Base-by-base conservation (phyloP, 78 protist genomes). In the Andalucia godoyi region DNA sequence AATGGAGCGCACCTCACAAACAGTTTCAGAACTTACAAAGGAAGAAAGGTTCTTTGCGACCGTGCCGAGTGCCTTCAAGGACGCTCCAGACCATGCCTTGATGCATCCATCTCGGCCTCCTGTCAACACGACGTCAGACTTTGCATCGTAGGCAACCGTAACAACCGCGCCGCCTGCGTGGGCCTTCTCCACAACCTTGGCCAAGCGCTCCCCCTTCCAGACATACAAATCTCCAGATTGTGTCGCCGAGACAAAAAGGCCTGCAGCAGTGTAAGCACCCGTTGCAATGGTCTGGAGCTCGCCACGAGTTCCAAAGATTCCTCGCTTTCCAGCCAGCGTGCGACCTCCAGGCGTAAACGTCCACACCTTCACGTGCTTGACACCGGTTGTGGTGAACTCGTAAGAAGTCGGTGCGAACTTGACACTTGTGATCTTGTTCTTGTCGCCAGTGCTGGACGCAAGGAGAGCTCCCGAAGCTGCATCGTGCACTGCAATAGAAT, bases 281-380 rank as follows among this genome's bases (percentile, higher is more conserved):
- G 57, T 3, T n/a, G 25, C 25, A 41, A 45, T 49, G 59, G 18
- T 42, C 23, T 15, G 34, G 37, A 2, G 29, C 42, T 4, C 8
- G 37, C 15, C 3, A n/a, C 59, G 8, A 23, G 4, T 4, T 21
- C 33, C 8, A 29, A 32, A 47, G 70, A 3, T 8, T 23, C 58
- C 13, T 8, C 21, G 57, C 70, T 7, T 36, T 23, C 41, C n/a
- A 30, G 43, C 57, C 70, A 25, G 47, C 57, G n/a, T 6, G 5
- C 27, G 29, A 4, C 23, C 6, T 2, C 2, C 25, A 49, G 2
- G 18, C 33, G 18, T 15, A 42, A 32, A 9, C 15, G 18, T 49
- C 88, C 88, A 76, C 57, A 71, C 52, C 53, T 13, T 42, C 47
- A 71, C 23, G 70, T 71, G 79, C 59, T 52, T 21, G 25, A 34